phyloP scores from a whole-genome alignment of 768 basidiomycete genomes.

The Tremella fuciformis region DNA sequence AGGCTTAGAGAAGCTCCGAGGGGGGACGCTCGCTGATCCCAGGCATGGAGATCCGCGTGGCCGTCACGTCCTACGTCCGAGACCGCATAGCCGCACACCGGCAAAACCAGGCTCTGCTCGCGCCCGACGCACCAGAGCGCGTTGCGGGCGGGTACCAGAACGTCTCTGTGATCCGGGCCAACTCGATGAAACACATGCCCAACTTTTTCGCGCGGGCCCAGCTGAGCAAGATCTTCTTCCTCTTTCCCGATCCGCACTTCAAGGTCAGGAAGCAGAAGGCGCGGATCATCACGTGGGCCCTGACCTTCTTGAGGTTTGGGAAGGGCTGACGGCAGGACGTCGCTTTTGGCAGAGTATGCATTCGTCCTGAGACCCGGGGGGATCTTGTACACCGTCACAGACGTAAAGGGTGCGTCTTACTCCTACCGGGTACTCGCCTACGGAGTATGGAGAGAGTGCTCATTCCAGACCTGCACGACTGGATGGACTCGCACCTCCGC shows the following conservation, averaged over 20 bases:
- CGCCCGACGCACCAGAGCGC: slow-evolving; percentile 8
- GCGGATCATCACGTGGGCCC: slow-evolving; percentile 76
- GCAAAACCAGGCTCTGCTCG: slow-evolving; percentile 41
- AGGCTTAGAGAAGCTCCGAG: neutral
- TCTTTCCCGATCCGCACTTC: slow-evolving; percentile 99
- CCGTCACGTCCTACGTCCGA: slow-evolving; percentile 92
- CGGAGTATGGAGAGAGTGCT: neutral
- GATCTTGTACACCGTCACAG: slow-evolving; percentile 95
- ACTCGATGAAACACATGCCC: slow-evolving; percentile 97
- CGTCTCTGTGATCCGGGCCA: slow-evolving; percentile 88
- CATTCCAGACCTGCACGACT: slow-evolving; percentile 71
- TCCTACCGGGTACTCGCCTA: neutral
- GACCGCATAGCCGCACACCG: slow-evolving; percentile 92
- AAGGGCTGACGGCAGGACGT: slow-evolving; percentile 57
- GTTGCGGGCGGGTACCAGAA: slow-evolving; percentile 59
- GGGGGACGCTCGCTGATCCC: neutral
- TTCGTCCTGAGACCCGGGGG: slow-evolving; percentile 90
- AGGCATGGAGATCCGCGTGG: slow-evolving; percentile 97
- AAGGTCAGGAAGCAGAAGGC: slow-evolving; percentile 98
- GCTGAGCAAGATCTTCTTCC: slow-evolving; percentile 79
- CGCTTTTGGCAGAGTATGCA: slow-evolving; percentile 95
- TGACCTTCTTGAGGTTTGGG: neutral
- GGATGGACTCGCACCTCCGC: slow-evolving; percentile 90
- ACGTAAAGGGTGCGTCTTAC: slow-evolving; percentile 62
- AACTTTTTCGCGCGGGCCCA: slow-evolving; percentile 93